Evolutionary conservation across 306 rosid species (phyloP).

Genomic region (Phaseolus lunatus): DNA sequence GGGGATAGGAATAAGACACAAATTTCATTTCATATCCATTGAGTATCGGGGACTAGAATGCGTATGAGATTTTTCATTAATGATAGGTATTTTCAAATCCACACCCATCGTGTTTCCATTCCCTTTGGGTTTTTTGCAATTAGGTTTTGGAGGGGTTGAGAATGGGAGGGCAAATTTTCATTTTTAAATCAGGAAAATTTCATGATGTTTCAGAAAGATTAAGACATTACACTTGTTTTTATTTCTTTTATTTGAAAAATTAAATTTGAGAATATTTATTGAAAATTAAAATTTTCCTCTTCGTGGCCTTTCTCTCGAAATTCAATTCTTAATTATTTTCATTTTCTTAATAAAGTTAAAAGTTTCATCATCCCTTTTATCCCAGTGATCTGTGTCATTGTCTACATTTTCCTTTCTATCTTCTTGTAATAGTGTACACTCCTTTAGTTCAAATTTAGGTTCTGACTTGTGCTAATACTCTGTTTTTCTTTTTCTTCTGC

Average conservation of each 20-base stretch:
- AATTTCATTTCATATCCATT: too few species aligned
- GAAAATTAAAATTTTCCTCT: neutral
- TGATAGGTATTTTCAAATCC: too few species aligned
- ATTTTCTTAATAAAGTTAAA: neutral
- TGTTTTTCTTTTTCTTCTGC: neutral
- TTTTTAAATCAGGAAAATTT: neutral
- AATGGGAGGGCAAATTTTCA: neutral
- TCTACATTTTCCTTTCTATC: neutral
- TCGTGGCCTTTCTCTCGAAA: neutral
- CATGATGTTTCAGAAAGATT: neutral
- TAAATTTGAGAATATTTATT: neutral
- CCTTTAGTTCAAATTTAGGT: slow-evolving; percentile 12
- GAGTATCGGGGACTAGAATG: too few species aligned
- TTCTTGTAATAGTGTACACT: neutral
- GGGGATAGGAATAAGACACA: too few species aligned
- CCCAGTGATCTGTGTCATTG: neutral
- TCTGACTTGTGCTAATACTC: slow-evolving; percentile 30
- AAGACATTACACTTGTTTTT: neutral
- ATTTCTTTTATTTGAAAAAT: neutral
- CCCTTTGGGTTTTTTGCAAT: neutral
- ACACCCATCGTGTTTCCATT: too few species aligned
- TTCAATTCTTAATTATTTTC: neutral
- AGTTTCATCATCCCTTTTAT: neutral
- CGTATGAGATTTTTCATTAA: too few species aligned
- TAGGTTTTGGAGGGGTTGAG: neutral